Conservation (phyloP, 306 rosid species). For the Amphicarpaea edgeworthii region DNA sequence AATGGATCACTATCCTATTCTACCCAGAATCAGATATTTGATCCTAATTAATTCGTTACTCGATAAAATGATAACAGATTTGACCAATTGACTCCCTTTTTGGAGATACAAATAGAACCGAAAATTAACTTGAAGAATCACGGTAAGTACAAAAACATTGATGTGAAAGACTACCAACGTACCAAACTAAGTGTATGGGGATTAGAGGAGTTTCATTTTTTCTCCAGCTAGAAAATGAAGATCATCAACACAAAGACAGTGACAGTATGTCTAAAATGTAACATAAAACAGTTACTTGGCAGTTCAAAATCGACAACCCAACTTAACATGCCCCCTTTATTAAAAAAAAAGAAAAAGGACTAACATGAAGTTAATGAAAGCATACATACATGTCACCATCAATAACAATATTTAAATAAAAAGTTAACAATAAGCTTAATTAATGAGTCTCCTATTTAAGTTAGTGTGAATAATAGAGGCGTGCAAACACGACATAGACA, state of each 20-base stretch:
- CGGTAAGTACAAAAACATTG: conserved; percentile 17
- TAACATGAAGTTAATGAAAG: conserved; percentile 32
- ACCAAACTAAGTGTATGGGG: conserved; percentile 36
- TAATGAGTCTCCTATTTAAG: conserved; percentile 26
- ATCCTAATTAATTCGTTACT: conserved; percentile 8
- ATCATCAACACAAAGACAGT: conserved; percentile 12
- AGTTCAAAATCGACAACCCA: conserved; percentile 32
- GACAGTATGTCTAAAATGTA: conserved; percentile 40
- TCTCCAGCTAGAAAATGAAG: conserved; percentile 16
- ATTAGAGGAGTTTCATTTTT: neutral
- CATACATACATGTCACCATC: conserved; percentile 17
- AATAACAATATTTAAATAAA: conserved; percentile 30
- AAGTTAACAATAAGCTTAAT: conserved; percentile 25
- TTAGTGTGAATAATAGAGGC: conserved; percentile 56
- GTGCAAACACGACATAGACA: conserved; percentile 93
- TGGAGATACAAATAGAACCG: conserved; percentile 28
- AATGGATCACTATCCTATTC: conserved; percentile 16
- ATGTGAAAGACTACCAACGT: conserved; percentile 49
- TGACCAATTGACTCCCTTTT: neutral
- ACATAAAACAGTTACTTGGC: conserved; percentile 4
- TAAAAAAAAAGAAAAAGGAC: neutral
- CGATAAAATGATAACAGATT: conserved; percentile 1
- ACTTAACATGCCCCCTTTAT: conserved; percentile 14
- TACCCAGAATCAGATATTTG: neutral
- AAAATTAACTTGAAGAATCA: conserved; percentile 35